Percentiles rank a stretch among this genome's conserved stretches.
phyloP scores from a whole-genome alignment of 768 basidiomycete genomes.

The Auricularia sp. region DNA sequence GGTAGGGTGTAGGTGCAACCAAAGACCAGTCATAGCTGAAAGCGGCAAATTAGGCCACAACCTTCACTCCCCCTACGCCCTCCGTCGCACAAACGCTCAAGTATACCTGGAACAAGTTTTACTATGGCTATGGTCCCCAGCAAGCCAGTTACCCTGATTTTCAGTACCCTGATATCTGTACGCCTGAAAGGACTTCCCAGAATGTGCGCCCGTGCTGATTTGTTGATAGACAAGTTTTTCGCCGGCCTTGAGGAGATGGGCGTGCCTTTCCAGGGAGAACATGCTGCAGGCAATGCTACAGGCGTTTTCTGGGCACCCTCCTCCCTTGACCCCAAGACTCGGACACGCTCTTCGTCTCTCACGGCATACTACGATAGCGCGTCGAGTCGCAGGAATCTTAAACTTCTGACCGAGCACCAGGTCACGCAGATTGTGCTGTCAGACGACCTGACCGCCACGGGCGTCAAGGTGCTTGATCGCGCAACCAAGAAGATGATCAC shows the following conservation, averaged over 20 bases:
- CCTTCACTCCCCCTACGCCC: neutral
- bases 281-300: no score
- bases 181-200: neutral
- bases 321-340: neutral
- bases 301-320: neutral
- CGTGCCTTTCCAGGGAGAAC: neutral
- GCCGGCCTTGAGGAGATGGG: neutral
- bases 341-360: slow-evolving; percentile 1
- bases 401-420: neutral
- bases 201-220: neutral
- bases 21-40: neutral
- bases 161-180: neutral
- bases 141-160: neutral
- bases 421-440: no score
- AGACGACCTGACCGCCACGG: neutral
- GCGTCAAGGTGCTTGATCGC: neutral
- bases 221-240: neutral
- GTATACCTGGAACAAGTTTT: neutral
- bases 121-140: neutral
- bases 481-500: neutral
- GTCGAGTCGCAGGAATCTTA: neutral
- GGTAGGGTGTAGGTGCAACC: neutral
- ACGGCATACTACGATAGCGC: slow-evolving; percentile 4
- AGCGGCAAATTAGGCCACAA: neutral
- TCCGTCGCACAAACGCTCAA: neutral